These are phyloP conservation scores for Colletotrichum gigasporum DNA, from an alignment of 2,329 filamentous ascomycete species.

Conservation along the genomic window DNA sequence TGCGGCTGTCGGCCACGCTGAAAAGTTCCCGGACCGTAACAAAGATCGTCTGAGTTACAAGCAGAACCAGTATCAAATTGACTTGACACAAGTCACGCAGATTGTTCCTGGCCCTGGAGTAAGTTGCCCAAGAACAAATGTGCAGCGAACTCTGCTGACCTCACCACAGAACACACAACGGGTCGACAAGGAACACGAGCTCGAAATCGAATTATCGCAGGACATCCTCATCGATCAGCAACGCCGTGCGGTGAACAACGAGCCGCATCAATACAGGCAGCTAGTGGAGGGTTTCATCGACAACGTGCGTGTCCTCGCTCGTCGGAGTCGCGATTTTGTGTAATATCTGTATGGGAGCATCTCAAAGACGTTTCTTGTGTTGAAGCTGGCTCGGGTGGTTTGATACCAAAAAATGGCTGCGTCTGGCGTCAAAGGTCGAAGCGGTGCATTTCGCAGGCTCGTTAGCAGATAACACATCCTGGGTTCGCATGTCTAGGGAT, in stretches of 20 bases:
- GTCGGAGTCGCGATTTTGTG: conserved; percentile 48
- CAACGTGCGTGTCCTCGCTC: conserved; percentile 71
- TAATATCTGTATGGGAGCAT: conserved; percentile 14
- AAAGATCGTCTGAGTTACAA: conserved; percentile 94
- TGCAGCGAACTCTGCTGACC: conserved; percentile 24
- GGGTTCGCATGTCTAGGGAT: not conserved
- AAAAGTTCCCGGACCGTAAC: conserved; percentile 68
- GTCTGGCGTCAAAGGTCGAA: conserved; percentile 18
- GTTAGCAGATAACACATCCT: conserved; percentile 5
- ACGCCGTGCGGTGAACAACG: conserved; percentile 58
- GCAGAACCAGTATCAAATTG: conserved; percentile 88
- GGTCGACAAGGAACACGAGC: conserved; percentile 76
- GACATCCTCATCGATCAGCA: conserved; percentile 73
- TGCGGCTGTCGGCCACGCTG: conserved; percentile 45
- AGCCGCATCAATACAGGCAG: conserved; percentile 69
- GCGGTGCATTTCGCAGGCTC: conserved; percentile 14
- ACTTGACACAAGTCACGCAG: conserved; percentile 88
- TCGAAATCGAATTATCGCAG: conserved; percentile 81
- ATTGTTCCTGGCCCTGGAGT: conserved; percentile 47
- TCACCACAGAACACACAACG: conserved; percentile 49
- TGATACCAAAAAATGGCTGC: conserved; percentile 27
- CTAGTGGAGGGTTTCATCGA: conserved; percentile 79
- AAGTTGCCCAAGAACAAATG: conserved; percentile 34
- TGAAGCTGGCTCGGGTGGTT: conserved; percentile 20
- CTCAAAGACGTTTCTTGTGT: not conserved